Percentiles rank a stretch among this genome's conserved stretches.
Evolutionary conservation across 495 filamentous ascomycete species (phyloP).

Genomic region (Aspergillus avenaceus): DNA sequence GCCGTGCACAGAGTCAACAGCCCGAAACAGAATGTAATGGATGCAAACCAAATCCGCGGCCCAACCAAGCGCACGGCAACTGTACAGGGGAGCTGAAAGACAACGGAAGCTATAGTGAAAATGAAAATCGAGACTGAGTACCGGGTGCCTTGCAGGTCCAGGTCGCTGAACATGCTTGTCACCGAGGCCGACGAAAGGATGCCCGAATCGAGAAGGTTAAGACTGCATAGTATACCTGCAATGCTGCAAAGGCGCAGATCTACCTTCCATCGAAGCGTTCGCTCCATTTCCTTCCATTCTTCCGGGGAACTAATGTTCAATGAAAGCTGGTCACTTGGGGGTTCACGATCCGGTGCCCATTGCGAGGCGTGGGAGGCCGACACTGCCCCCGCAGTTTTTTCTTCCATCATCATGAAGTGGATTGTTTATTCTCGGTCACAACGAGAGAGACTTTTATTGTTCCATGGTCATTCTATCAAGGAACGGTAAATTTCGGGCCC

Average conservation of each 20-base stretch:
- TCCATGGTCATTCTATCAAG: background rate
- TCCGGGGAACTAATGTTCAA: background rate
- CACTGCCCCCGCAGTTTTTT: background rate
- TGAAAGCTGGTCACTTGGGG: background rate
- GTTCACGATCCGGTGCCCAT: background rate
- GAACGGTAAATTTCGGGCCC: background rate
- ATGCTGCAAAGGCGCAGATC: conserved; percentile 74
- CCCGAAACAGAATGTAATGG: conserved; percentile 66
- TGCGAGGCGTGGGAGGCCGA: background rate
- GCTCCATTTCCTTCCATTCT: conserved; percentile 25
- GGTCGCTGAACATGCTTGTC: conserved; percentile 65
- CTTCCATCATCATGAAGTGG: background rate
- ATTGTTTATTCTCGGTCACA: background rate
- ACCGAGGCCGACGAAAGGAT: conserved; percentile 74
- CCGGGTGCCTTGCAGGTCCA: conserved; percentile 59
- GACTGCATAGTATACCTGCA: conserved; percentile 66
- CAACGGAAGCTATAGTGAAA: conserved; percentile 71
- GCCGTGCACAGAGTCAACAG: conserved; percentile 70
- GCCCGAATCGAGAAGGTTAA: conserved; percentile 71
- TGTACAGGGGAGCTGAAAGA: conserved; percentile 72
- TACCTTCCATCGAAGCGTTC: conserved; percentile 56
- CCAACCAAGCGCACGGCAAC: conserved; percentile 65
- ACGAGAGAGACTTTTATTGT: too few species aligned
- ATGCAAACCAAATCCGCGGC: conserved; percentile 63
- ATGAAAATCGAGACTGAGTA: conserved; percentile 76